These are phyloP conservation scores for Crotalaria pallida DNA, from an alignment of 306 rosid genomes.

Conservation along the genomic window DNA sequence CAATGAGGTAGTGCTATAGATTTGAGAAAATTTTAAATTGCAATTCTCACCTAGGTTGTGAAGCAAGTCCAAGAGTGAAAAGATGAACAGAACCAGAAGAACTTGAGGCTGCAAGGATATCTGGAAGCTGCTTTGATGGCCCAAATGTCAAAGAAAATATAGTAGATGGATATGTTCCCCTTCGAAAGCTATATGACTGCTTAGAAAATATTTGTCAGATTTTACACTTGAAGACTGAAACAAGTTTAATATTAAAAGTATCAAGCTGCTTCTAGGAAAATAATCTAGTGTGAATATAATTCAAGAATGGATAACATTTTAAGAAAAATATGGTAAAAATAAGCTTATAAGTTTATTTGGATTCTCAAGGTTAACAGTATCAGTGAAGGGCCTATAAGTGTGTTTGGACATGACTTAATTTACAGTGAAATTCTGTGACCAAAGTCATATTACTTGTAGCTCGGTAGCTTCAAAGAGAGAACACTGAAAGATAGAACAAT, in stretches of 20 bases:
- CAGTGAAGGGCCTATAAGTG: not conserved
- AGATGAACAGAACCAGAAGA: slow-evolving; percentile 92
- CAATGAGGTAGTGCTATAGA: not conserved
- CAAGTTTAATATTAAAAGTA: slow-evolving; percentile 1
- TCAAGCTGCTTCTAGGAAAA: not conserved
- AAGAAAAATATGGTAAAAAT: not conserved
- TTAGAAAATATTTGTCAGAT: slow-evolving; percentile 29
- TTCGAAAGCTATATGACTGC: slow-evolving; percentile 92
- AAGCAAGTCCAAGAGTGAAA: slow-evolving; percentile 67
- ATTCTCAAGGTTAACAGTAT: not conserved
- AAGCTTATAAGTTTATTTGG: too few relatives aligned
- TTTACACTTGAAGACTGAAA: slow-evolving; percentile 3
- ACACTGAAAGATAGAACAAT: not conserved
- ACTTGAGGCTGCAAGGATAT: slow-evolving; percentile 85
- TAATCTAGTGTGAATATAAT: not conserved
- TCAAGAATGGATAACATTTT: not conserved
- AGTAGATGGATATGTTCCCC: slow-evolving; percentile 85
- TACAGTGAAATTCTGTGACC: not conserved
- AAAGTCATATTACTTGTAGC: slow-evolving; percentile 1
- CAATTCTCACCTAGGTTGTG: slow-evolving; percentile 57
- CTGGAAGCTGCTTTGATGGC: slow-evolving; percentile 71
- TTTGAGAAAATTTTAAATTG: not conserved
- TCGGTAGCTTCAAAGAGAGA: slow-evolving; percentile 4
- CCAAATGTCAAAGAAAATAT: slow-evolving; percentile 89
- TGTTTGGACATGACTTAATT: not conserved